phyloP scores from a whole-genome alignment of 1,284 basidiomycete genomes.

The Puccinia novopanici region DNA sequence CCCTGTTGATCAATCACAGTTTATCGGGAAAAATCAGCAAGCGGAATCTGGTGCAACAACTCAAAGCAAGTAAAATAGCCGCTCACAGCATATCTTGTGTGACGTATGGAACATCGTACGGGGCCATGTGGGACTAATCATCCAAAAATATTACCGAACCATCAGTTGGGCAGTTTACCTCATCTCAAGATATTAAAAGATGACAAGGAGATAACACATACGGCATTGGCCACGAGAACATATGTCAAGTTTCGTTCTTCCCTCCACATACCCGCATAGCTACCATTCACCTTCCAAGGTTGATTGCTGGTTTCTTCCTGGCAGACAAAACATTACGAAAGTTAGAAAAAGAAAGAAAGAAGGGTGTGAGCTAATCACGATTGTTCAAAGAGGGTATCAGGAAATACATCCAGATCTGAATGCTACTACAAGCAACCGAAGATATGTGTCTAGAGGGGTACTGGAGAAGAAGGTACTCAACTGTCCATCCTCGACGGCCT shows the following conservation, averaged over 20 bases:
- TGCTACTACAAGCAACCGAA: background rate
- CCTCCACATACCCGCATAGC: constrained; percentile 85
- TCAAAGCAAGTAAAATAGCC: background rate
- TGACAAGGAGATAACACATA: background rate
- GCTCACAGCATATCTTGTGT: constrained; percentile 89
- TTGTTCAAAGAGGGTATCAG: background rate
- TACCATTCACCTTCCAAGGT: constrained; percentile 77
- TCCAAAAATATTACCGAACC: background rate
- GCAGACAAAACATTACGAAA: constrained; percentile 62
- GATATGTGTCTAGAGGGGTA: background rate
- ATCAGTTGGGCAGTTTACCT: background rate
- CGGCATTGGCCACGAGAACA: constrained; percentile 60
- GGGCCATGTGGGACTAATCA: constrained; percentile 64
- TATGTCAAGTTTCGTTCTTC: constrained; percentile 81
- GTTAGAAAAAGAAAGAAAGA: no score
- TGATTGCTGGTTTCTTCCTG: constrained; percentile 67
- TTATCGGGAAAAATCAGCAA: background rate
- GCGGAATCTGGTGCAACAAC: background rate
- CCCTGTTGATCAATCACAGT: constrained; percentile 2
- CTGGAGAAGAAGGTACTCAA: constrained; percentile 61
- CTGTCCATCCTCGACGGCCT: constrained; percentile 78
- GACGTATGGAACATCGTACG: constrained; percentile 82
- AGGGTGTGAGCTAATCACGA: background rate
- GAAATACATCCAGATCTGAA: background rate
- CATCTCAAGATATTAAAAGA: background rate